Evolutionary conservation across 2,329 filamentous ascomycete genomes (phyloP).

Genomic region (Alternaria brassicae): DNA sequence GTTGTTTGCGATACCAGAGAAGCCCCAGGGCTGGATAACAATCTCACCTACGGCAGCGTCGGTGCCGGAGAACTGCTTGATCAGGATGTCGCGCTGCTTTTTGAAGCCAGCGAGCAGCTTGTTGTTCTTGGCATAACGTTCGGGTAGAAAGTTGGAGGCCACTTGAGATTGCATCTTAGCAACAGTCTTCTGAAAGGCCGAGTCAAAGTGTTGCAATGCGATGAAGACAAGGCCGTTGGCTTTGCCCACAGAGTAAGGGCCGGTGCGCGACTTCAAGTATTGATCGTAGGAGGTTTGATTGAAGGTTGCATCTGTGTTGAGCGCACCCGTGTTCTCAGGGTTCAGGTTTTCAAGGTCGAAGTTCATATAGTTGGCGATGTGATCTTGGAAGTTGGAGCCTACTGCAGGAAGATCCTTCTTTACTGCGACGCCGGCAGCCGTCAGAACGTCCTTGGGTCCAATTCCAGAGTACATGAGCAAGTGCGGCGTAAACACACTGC

Average conservation of each 20-base stretch:
- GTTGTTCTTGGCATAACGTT: slow-evolving; percentile 13
- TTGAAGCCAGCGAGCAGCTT: slow-evolving; percentile 5
- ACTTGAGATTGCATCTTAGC: slow-evolving; percentile 15
- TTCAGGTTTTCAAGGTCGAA: slow-evolving; percentile 18
- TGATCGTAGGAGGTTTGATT: slow-evolving; percentile 24
- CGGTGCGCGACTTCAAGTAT: slow-evolving; percentile 32
- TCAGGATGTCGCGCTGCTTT: slow-evolving; percentile 16
- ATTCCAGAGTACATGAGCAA: slow-evolving; percentile 45
- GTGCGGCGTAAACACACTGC: slow-evolving; percentile 64
- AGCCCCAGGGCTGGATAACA: slow-evolving; percentile 20
- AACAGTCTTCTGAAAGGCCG: slow-evolving; percentile 5
- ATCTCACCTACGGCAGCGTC: slow-evolving; percentile 35
- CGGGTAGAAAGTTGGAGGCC: slow-evolving; percentile 16
- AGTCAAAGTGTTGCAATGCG: slow-evolving; percentile 7
- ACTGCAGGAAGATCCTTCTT: slow-evolving; percentile 29
- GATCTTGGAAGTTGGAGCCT: slow-evolving; percentile 32
- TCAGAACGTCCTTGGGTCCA: slow-evolving; percentile 28
- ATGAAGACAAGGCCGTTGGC: slow-evolving; percentile 17
- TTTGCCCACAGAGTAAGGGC: slow-evolving; percentile 27
- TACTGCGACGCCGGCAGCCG: slow-evolving; percentile 19
- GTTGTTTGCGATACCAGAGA: slow-evolving; percentile 10
- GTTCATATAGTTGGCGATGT: slow-evolving; percentile 18
- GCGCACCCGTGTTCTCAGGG: slow-evolving; percentile 6
- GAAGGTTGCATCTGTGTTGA: slow-evolving; percentile 27
- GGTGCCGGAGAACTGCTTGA: neutral